These are phyloP conservation scores for Funneliformis mosseae DNA, from an alignment of 192 early-diverging fungal genomes.

Conservation along the genomic window DNA sequence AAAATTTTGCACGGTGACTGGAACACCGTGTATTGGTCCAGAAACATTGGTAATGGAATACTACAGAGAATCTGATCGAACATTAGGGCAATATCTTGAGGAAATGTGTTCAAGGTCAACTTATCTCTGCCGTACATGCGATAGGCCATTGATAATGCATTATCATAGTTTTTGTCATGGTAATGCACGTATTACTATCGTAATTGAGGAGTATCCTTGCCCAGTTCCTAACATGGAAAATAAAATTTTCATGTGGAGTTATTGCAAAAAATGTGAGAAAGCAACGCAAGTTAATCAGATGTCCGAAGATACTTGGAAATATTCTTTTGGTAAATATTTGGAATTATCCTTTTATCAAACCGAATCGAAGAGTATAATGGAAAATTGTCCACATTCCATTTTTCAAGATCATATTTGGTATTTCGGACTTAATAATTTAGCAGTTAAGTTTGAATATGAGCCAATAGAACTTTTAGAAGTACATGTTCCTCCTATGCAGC, in stretches of 20 bases:
- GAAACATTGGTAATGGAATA: constrained; percentile 80
- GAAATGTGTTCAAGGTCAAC: constrained; percentile 75
- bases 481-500: constrained; percentile 65
- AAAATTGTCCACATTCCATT: constrained; percentile 82
- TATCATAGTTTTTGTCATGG: constrained; percentile 88
- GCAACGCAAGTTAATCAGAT: constrained; percentile 75
- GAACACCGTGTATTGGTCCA: constrained; percentile 68
- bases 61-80: constrained; percentile 82
- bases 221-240: constrained; percentile 71
- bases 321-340: constrained; percentile 97
- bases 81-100: constrained; percentile 87
- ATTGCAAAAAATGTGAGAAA: constrained; percentile 74
- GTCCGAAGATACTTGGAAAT: constrained; percentile 87
- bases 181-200: constrained; percentile 74
- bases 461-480: constrained; percentile 75
- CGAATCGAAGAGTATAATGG: constrained; percentile 61
- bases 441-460: constrained; percentile 79
- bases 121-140: constrained; percentile 73
- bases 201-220: constrained; percentile 60
- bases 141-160: constrained; percentile 78
- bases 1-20: constrained; percentile 62
- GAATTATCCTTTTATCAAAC: constrained; percentile 89
- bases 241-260: constrained; percentile 87
- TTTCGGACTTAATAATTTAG: constrained; percentile 77
- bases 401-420: constrained; percentile 82